Evolutionary conservation across 495 filamentous ascomycete genomes (phyloP).

Genomic region (Podospora australis): DNA sequence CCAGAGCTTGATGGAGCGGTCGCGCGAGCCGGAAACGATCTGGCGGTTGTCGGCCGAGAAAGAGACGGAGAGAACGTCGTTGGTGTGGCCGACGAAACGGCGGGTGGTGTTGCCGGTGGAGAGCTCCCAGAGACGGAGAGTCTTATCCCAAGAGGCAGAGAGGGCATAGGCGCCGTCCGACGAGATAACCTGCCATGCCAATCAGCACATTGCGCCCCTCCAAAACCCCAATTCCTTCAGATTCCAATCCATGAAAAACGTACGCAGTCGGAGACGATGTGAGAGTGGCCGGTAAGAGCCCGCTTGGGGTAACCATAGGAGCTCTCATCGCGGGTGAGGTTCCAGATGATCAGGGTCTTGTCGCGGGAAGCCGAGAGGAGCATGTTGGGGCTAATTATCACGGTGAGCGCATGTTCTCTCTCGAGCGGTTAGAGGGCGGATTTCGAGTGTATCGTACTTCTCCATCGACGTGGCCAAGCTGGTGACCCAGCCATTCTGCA

Average conservation of each 20-base stretch:
- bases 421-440: slow-evolving; percentile 7
- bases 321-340: slow-evolving; percentile 97
- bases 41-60: slow-evolving; percentile 99
- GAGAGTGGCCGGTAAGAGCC: slow-evolving; percentile 94
- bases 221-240: background rate
- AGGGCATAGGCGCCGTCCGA: slow-evolving; percentile 99
- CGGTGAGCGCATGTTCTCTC: slow-evolving; percentile 23
- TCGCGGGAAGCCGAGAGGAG: slow-evolving; percentile 95
- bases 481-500: slow-evolving; percentile 65
- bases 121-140: slow-evolving; percentile 98
- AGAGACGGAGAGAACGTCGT: slow-evolving; percentile 98
- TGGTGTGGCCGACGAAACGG: slow-evolving; percentile 97
- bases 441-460: slow-evolving; percentile 60
- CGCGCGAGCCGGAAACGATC: slow-evolving; percentile 97
- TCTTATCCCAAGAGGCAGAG: slow-evolving; percentile 99
- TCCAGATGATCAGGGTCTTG: slow-evolving; percentile 99
- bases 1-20: slow-evolving; percentile 99
- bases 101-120: slow-evolving; percentile 92
- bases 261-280: slow-evolving; percentile 99
- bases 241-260: slow-evolving; percentile 31
- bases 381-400: slow-evolving; percentile 85
- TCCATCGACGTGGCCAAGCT: slow-evolving; percentile 95
- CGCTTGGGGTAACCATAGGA: slow-evolving; percentile 98
- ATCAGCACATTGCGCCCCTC: slow-evolving; percentile 26
- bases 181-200: slow-evolving; percentile 78